Evolutionary conservation across 495 filamentous ascomycete species (phyloP).

Genomic region (Trichocladium uniseriatum): DNA sequence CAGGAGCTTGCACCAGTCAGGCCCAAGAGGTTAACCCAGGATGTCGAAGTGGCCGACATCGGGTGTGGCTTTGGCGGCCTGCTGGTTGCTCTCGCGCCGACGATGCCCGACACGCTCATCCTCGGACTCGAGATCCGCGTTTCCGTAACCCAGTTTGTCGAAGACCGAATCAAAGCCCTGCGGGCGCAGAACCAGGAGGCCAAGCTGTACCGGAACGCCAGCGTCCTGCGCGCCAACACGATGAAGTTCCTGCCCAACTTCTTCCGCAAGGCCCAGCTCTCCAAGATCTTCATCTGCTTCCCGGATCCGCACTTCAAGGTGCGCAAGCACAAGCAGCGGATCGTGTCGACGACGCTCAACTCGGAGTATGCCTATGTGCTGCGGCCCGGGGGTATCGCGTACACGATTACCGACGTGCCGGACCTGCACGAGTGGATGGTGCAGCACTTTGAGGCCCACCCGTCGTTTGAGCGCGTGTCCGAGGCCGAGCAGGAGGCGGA

Average conservation of each 20-base stretch:
- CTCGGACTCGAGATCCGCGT: conserved; percentile 78
- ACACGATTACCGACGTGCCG: conserved; percentile 95
- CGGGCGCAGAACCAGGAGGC: conserved; percentile 53
- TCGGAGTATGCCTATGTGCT: conserved; percentile 90
- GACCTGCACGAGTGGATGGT: conserved; percentile 92
- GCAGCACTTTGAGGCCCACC: conserved; percentile 65
- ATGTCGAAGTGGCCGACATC: conserved; percentile 92
- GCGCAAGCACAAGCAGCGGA: conserved; percentile 91
- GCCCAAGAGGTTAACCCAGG: conserved; percentile 44
- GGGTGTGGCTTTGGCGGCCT: conserved; percentile 94
- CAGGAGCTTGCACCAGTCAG: conserved; percentile 8
- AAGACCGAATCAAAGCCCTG: conserved; percentile 74
- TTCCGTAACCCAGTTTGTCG: conserved; percentile 80
- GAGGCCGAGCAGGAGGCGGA: conserved; percentile 62
- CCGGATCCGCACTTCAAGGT: conserved; percentile 97
- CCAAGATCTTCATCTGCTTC: conserved; percentile 94
- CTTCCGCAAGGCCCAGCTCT: conserved; percentile 66
- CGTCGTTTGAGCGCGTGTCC: conserved; percentile 54
- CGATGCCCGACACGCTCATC: conserved; percentile 71
- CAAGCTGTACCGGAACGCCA: conserved; percentile 69
- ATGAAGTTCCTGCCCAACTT: conserved; percentile 99
- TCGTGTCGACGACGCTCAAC: conserved; percentile 78
- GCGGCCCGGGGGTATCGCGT: conserved; percentile 72
- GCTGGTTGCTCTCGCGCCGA: conserved; percentile 72
- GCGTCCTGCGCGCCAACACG: conserved; percentile 79